phyloP scores from a whole-genome alignment of 2,329 filamentous ascomycete genomes.

The Trichoderma harzianum region DNA sequence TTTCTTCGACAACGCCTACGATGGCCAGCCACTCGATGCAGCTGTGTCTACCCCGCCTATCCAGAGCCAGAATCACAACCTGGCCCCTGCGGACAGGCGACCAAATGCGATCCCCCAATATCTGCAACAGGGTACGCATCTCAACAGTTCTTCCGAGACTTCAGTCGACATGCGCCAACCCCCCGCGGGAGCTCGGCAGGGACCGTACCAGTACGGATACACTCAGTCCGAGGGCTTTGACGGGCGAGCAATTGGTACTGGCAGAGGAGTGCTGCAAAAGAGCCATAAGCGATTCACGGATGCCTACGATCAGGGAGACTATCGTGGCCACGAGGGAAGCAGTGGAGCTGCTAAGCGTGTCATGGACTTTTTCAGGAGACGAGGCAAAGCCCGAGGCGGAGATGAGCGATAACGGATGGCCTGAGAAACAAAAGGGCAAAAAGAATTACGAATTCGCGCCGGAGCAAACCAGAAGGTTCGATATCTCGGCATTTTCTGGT shows the following conservation, averaged over 20 bases:
- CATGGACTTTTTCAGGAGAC: conserved; percentile 95
- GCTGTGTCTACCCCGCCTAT: conserved; percentile 33
- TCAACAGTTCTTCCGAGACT: conserved; percentile 53
- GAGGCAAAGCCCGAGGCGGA: conserved; percentile 69
- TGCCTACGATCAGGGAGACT: conserved; percentile 74
- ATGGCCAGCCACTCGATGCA: conserved; percentile 35
- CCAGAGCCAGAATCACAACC: conserved; percentile 39
- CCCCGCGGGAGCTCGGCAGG: conserved; percentile 37
- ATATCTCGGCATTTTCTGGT: neutral
- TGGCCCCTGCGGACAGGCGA: conserved; percentile 39
- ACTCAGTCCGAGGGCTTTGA: conserved; percentile 43
- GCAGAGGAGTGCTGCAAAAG: conserved; percentile 69
- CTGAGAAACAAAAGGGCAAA: neutral
- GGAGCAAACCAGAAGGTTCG: neutral
- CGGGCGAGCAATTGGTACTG: conserved; percentile 39
- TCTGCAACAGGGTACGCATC: conserved; percentile 42
- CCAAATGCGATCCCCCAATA: conserved; percentile 46
- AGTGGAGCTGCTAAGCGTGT: conserved; percentile 85
- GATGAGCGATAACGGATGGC: conserved; percentile 42
- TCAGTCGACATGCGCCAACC: conserved; percentile 49
- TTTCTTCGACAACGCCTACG: conserved; percentile 40
- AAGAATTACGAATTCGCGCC: neutral
- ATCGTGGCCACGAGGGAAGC: conserved; percentile 70
- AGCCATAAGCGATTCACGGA: conserved; percentile 85
- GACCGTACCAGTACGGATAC: conserved; percentile 44